Base-by-base conservation (phyloP, 1,139 yeast species). In the Ogataea hybrid region DNA sequence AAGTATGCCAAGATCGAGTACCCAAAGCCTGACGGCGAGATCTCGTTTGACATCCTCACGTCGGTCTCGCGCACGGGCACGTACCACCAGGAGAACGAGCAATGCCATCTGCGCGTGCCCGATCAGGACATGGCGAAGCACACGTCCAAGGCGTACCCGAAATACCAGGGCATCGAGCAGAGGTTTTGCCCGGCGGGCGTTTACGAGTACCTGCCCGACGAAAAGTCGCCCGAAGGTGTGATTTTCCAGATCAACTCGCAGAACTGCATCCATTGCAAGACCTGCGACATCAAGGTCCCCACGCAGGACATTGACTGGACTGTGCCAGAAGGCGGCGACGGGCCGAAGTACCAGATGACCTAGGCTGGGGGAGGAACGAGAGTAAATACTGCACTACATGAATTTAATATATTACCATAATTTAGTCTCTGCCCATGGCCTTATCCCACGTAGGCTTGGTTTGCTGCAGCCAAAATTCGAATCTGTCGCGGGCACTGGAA, bases 171-270 rank as follows among this genome's bases (percentile, higher is more conserved):
- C 12, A 73, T 92, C 15, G 98, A 92, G 64, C 82, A 80, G 58
- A 72, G 95, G 47, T 92, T 92, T 69, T 92, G 98, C 61, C 98
- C 98, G 6, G 98, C 98, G 17, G 98, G 98, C 20, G 98, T 92
- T 10, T 92, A 92, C 62, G 98, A 92, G 65, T 92, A 88, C 58
- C 72, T 88, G 20, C 84, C 84, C 48, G 94, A 85, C 58, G 80
- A 75, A 40, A 74, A 77, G 41, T 59, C 62, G 6, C 59, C 64
- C 9, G 53, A 70, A 31, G 94, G 94, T 4, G 95, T 88, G 23
- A 75, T 79, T 57, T 90, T 92, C 68, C 94, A 88, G 63, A 90
- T 92, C 64, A 92, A 92, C 66, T 77, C 95, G 17, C 98, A 92
- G 64, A 92, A 92, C 66, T 92, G 98, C 69, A 89, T 92, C 52